These are phyloP conservation scores for Bimuria novae-zelandiae DNA, from an alignment of 2,329 filamentous ascomycete species.

Conservation along the genomic window DNA sequence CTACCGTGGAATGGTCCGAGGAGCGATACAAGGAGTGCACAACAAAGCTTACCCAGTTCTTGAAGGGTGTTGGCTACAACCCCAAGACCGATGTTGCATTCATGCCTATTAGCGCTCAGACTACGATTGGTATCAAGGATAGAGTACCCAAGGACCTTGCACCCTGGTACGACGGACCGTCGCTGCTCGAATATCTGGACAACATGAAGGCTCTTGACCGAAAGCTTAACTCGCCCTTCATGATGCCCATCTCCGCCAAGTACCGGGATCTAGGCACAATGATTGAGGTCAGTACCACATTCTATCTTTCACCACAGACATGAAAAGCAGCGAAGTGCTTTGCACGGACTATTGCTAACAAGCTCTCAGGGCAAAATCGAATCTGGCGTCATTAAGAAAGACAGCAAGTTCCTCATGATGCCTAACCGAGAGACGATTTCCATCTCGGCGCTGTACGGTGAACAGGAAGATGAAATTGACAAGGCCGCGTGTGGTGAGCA, in stretches of 20 bases:
- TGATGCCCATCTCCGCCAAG: conserved; percentile 97
- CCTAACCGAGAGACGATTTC: conserved; percentile 84
- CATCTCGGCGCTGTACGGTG: conserved; percentile 85
- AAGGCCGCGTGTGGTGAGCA: conserved; percentile 91
- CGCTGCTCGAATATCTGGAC: conserved; percentile 94
- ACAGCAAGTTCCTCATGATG: conserved; percentile 87
- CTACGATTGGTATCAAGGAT: conserved; percentile 81
- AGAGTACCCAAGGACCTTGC: conserved; percentile 73
- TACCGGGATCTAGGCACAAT: conserved; percentile 98
- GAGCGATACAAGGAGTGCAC: conserved; percentile 89
- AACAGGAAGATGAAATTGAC: conserved; percentile 89
- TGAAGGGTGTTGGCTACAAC: conserved; percentile 93
- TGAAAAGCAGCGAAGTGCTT: too few species aligned
- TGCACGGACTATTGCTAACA: background rate
- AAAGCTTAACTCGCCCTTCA: conserved; percentile 96
- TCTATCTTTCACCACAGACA: background rate
- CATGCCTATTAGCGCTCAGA: conserved; percentile 95
- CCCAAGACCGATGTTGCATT: conserved; percentile 90
- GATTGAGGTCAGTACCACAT: conserved; percentile 63
- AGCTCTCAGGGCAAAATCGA: conserved; percentile 76
- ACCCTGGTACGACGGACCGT: conserved; percentile 87
- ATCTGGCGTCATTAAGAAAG: conserved; percentile 91
- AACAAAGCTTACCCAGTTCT: conserved; percentile 81
- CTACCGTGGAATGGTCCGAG: conserved; percentile 94
- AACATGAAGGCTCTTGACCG: conserved; percentile 90